phyloP scores from a whole-genome alignment of 1,284 basidiomycete species.

The Ustilago bromivora region DNA sequence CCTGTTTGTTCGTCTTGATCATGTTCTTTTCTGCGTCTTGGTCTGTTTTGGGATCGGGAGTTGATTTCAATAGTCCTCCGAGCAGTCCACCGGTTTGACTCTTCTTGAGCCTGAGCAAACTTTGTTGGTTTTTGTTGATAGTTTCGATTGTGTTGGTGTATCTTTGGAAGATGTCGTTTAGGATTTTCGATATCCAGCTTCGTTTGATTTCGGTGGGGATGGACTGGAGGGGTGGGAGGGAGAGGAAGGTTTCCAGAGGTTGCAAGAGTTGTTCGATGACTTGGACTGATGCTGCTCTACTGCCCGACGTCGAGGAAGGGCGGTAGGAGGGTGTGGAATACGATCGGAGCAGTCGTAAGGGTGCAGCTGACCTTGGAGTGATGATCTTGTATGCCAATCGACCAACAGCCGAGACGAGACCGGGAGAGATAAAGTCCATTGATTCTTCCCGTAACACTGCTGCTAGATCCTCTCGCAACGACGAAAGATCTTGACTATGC shows the following conservation, averaged over 20 bases:
- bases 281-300: slow-evolving; percentile 9
- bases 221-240: background rate
- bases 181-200: slow-evolving; percentile 31
- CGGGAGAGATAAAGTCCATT: slow-evolving; percentile 28
- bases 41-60: background rate
- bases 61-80: slow-evolving; percentile 19
- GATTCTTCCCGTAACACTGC: slow-evolving; percentile 23
- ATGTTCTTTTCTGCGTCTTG: background rate
- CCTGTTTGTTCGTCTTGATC: slow-evolving; percentile 13
- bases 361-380: slow-evolving; percentile 82
- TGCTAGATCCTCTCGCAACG: slow-evolving; percentile 14
- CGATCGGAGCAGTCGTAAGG: slow-evolving; percentile 85
- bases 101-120: slow-evolving; percentile 61
- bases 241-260: slow-evolving; percentile 27
- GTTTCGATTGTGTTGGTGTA: slow-evolving; percentile 58
- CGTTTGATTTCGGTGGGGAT: slow-evolving; percentile 4
- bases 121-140: slow-evolving; percentile 64
- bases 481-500: background rate
- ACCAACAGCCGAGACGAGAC: slow-evolving; percentile 13
- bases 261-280: slow-evolving; percentile 32
- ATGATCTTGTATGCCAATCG: slow-evolving; percentile 73
- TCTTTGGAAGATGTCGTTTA: slow-evolving; percentile 30
- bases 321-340: slow-evolving; percentile 84
- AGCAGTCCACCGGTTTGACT: slow-evolving; percentile 17
- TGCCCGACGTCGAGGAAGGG: slow-evolving; percentile 71